These are phyloP conservation scores for Fraxinus pennsylvanica DNA, from an alignment of 257 asterid species.

Conservation along the genomic window DNA sequence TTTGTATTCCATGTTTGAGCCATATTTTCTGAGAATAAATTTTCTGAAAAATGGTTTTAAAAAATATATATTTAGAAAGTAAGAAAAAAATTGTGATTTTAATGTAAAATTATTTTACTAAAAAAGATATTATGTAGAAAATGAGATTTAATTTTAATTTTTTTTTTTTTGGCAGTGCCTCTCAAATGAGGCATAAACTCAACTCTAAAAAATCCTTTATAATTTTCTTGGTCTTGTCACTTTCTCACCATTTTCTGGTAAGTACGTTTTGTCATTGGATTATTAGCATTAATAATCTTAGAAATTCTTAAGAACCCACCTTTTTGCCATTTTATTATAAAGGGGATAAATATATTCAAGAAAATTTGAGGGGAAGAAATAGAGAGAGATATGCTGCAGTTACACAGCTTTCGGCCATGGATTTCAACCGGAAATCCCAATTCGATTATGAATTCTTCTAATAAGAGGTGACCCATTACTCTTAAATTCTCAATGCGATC, in stretches of 20 bases:
- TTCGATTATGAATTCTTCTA: conserved; percentile 36
- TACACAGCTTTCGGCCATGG: conserved; percentile 53
- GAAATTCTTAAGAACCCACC: conserved; percentile 33
- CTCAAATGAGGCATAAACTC: no score
- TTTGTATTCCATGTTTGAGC: no score
- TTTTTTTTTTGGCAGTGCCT: no score
- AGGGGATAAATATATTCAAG: neutral
- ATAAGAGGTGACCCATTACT: conserved; percentile 46
- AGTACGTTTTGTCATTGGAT: neutral
- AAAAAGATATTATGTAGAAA: no score
- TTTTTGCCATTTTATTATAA: conserved; percentile 7
- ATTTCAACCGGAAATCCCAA: conserved; percentile 41
- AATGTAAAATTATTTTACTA: no score
- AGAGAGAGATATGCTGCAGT: conserved; percentile 62
- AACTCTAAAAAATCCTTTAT: no score
- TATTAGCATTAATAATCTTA: conserved; percentile 8
- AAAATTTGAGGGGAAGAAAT: neutral
- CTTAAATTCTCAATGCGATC: conserved; percentile 17
- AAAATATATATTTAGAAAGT: no score
- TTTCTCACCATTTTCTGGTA: neutral
- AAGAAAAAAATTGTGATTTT: no score
- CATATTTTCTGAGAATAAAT: no score
- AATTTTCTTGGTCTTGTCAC: neutral
- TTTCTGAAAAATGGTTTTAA: no score
- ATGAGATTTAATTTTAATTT: no score